These are phyloP conservation scores for Pyrus bretschneideri DNA, from an alignment of 306 rosid species.

Conservation along the genomic window DNA sequence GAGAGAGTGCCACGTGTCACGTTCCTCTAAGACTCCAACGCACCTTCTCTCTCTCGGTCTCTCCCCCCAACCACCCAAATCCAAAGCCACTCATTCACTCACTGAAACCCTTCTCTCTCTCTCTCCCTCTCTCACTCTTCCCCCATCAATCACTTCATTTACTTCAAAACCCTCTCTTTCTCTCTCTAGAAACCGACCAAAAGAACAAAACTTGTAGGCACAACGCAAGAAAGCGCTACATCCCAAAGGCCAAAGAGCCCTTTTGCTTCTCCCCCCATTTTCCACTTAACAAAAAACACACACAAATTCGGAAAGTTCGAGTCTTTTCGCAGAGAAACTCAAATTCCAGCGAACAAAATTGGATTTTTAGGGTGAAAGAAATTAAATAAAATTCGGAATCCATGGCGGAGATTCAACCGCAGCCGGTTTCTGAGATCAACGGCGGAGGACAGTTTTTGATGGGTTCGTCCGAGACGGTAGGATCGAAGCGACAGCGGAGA, in stretches of 20 bases:
- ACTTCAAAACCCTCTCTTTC: not conserved
- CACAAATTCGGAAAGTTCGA: not conserved
- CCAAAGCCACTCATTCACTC: not conserved
- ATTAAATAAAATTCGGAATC: not conserved
- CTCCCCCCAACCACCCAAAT: not conserved
- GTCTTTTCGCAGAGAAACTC: not conserved
- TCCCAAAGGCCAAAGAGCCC: not conserved
- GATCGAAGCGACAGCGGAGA: conserved; percentile 75
- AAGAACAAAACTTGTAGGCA: not conserved
- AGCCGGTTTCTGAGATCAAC: conserved; percentile 46
- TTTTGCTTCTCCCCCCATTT: not conserved
- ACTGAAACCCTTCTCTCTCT: not conserved
- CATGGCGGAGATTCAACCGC: conserved; percentile 72
- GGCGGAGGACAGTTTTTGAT: conserved; percentile 36
- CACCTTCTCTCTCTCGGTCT: not conserved
- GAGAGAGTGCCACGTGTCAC: not conserved
- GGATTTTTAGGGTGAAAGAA: not conserved
- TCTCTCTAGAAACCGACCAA: conserved; percentile 4
- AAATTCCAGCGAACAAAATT: not conserved
- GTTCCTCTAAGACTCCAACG: not conserved
- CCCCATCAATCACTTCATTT: not conserved
- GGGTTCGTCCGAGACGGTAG: conserved; percentile 50
- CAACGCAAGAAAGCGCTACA: not conserved
- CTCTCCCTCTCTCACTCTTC: conserved; percentile 1
- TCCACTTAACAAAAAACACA: not conserved